phyloP scores from a whole-genome alignment of 2,329 filamentous ascomycete genomes.

The Fusarium sp. region DNA sequence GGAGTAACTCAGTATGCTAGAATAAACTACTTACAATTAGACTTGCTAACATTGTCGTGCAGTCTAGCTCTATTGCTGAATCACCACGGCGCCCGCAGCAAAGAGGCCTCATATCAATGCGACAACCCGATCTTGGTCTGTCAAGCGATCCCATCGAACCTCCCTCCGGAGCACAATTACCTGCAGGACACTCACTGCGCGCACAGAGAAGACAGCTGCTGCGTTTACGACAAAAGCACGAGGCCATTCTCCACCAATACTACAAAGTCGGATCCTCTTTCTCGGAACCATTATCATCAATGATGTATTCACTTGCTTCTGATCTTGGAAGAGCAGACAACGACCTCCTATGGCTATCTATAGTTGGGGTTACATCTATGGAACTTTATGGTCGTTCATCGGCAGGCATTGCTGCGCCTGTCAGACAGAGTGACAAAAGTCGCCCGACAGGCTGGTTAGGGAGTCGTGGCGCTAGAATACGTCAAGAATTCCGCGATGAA shows the following conservation, averaged over 20 bases:
- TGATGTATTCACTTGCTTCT: slow-evolving; percentile 94
- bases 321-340: slow-evolving; percentile 97
- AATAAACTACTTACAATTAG: background rate
- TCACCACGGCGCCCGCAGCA: slow-evolving; percentile 72
- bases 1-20: slow-evolving; percentile 84
- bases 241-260: slow-evolving; percentile 81
- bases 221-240: slow-evolving; percentile 81
- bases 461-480: slow-evolving; percentile 83
- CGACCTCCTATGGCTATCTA: slow-evolving; percentile 92
- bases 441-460: slow-evolving; percentile 81
- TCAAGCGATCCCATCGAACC: slow-evolving; percentile 65
- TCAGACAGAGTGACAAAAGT: slow-evolving; percentile 67
- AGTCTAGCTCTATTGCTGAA: slow-evolving; percentile 75
- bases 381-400: slow-evolving; percentile 91
- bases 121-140: slow-evolving; percentile 59
- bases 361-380: slow-evolving; percentile 94
- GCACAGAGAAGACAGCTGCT: slow-evolving; percentile 79
- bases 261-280: slow-evolving; percentile 91
- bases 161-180: slow-evolving; percentile 69
- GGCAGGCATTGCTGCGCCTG: slow-evolving; percentile 76
- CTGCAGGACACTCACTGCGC: slow-evolving; percentile 75
- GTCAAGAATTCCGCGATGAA: slow-evolving; percentile 90
- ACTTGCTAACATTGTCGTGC: slow-evolving; percentile 31
- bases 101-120: slow-evolving; percentile 69
- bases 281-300: slow-evolving; percentile 92